Base-by-base conservation (phyloP, 106 monocot genomes). In the Iris macrosiphon region DNA sequence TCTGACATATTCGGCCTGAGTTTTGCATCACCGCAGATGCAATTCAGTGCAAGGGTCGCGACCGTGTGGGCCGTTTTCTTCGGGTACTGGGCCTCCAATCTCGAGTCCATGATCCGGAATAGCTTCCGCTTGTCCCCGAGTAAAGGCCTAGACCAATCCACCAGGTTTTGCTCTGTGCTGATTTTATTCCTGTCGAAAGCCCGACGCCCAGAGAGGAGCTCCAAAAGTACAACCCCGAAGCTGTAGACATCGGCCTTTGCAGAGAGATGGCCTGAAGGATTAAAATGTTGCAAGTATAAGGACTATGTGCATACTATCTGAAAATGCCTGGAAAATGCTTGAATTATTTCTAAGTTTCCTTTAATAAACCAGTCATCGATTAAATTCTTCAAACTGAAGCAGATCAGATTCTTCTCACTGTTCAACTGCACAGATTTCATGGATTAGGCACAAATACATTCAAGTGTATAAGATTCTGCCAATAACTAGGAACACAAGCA, bases 191-290 rank as follows among this genome's bases (percentile, higher is more conserved):
- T 77, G 49, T 95, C 79, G 0, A 85, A 18, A 7, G 85, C 89
- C 15, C 77, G 67, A 8, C 89, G 72, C 0, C 89, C 94, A 1
- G 94, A 73, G 12, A 95, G 31, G 1, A 95, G 65, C 58, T 89
- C 89, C 52, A 95, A 39, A 34, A 95, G 50, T 3, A 89, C 76
- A 1, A 89, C 85, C 0, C 89, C 89, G 1, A 89, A 89, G 69
- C 95, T 95, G 69, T 95, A 86, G 16, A 89, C 85, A 66, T 89
- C 95, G 10, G 85, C 89, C 59, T 83, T 96, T 34, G 72, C 75
- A 4, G 84, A 71, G 13, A 89, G 71, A 4, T 65, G 72, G 34
- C 85, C 89, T 85, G 69, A 3, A 30, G 43, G 23, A 13, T 46
- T 9, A 40, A 29, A 17, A 22, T 21, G 31, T 18, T 49, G 8